A percentile compares a stretch with the other conserved stretches of the same genome.
These are phyloP conservation scores for Babesia gibsoni DNA, from an alignment of 169 alveolate genomes.

Conservation along the genomic window DNA sequence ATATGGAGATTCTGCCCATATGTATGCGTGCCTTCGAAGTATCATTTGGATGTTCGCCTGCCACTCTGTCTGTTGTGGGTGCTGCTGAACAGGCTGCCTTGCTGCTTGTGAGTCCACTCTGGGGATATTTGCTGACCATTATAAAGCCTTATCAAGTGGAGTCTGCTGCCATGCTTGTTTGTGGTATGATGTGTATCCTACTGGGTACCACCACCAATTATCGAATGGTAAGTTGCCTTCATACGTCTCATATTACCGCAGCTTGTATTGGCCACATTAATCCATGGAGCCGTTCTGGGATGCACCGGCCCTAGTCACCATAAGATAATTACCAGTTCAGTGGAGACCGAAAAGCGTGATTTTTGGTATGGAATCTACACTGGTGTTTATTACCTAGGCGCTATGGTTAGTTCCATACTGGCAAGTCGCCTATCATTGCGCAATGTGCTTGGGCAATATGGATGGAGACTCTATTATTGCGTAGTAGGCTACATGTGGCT, in stretches of 20 bases:
- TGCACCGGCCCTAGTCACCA: conserved; percentile 52
- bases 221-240: conserved; percentile 24
- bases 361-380: conserved; percentile 36
- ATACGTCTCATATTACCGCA: neutral
- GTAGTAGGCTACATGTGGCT: conserved; percentile 17
- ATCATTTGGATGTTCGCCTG: conserved; percentile 80
- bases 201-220: conserved; percentile 60
- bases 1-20: neutral
- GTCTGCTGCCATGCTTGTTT: conserved; percentile 77
- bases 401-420: conserved; percentile 16
- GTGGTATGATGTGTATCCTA: conserved; percentile 81
- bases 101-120: conserved; percentile 82
- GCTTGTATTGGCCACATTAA: conserved; percentile 18
- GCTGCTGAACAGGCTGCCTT: conserved; percentile 82
- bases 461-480: conserved; percentile 40
- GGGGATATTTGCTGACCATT: conserved; percentile 87
- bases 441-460: neutral
- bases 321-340: conserved; percentile 20
- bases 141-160: conserved; percentile 79
- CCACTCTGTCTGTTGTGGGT: conserved; percentile 77
- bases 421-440: neutral
- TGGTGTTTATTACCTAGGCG: conserved; percentile 36
- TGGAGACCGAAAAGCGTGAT: neutral
- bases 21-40: conserved; percentile 85
- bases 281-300: conserved; percentile 47